phyloP scores from a whole-genome alignment of 2,329 filamentous ascomycete genomes.

The Alternaria sp. region DNA sequence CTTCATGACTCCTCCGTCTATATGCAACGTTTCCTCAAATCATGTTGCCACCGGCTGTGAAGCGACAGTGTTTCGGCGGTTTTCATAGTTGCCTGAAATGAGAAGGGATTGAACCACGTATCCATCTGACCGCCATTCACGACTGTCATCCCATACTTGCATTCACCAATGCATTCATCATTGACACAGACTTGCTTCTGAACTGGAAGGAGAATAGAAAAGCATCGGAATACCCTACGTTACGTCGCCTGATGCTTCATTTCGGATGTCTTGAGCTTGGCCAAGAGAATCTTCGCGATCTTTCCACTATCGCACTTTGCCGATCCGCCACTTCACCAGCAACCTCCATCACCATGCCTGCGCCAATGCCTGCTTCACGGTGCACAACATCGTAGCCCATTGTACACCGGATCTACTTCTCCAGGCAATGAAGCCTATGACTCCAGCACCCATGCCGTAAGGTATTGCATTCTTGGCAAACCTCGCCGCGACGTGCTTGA shows the following conservation, averaged over 20 bases:
- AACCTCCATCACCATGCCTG: not conserved
- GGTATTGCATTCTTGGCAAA: conserved; percentile 6
- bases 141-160: not conserved
- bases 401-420: conserved; percentile 1
- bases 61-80: not conserved
- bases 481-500: conserved; percentile 3
- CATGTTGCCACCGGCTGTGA: not conserved
- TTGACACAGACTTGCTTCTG: not conserved
- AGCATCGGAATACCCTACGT: not conserved
- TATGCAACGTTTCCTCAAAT: conserved; percentile 14
- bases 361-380: not conserved
- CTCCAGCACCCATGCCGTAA: not conserved
- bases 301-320: not conserved
- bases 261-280: not conserved
- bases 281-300: conserved; percentile 2
- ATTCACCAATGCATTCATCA: not conserved
- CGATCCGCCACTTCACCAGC: not conserved
- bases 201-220: not conserved
- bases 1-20: conserved; percentile 12
- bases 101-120: not conserved
- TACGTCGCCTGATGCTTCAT: not conserved
- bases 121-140: not conserved
- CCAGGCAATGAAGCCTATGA: conserved; percentile 2
- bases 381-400: not conserved
- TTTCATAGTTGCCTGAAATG: not conserved